Conservation (phyloP, 805 yeast species). For the Maudiozyma serrabonitensis region DNA sequence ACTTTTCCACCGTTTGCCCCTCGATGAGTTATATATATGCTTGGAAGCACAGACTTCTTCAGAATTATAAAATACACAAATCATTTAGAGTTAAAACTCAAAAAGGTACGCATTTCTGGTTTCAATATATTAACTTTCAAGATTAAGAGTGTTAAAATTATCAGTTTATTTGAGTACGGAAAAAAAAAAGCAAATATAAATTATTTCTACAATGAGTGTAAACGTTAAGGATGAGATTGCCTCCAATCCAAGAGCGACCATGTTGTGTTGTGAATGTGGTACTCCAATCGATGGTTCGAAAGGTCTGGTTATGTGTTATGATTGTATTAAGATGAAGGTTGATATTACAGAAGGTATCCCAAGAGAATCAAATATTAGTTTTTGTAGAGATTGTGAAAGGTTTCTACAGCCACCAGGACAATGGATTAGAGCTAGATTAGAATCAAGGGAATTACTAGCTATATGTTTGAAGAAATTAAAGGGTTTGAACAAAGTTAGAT, state of each 20-base stretch:
- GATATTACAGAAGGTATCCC: conserved; percentile 93
- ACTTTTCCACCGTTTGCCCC: not conserved
- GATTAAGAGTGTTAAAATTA: not conserved
- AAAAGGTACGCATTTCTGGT: too few relatives aligned
- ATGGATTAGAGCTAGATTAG: conserved; percentile 86
- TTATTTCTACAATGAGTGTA: not conserved
- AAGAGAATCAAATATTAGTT: conserved; percentile 83
- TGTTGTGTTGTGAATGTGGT: conserved; percentile 96
- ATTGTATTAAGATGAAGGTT: conserved; percentile 85
- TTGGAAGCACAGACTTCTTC: not conserved
- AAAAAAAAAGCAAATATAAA: not conserved
- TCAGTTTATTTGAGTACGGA: not conserved
- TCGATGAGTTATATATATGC: too few relatives aligned
- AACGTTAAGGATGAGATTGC: not conserved
- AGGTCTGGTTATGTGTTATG: conserved; percentile 92
- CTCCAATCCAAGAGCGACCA: conserved; percentile 50
- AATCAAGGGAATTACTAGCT: conserved; percentile 86
- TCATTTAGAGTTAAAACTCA: too few relatives aligned
- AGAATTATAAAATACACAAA: not conserved
- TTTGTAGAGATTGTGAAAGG: conserved; percentile 95
- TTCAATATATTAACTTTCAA: not conserved
- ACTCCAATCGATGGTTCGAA: conserved; percentile 93
- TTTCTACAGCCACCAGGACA: conserved; percentile 90
- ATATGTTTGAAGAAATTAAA: conserved; percentile 77
- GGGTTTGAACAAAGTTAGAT: conserved; percentile 75